These are phyloP conservation scores for Aureobasidium mangrovei DNA, from an alignment of 2,329 filamentous ascomycete species.

Conservation along the genomic window DNA sequence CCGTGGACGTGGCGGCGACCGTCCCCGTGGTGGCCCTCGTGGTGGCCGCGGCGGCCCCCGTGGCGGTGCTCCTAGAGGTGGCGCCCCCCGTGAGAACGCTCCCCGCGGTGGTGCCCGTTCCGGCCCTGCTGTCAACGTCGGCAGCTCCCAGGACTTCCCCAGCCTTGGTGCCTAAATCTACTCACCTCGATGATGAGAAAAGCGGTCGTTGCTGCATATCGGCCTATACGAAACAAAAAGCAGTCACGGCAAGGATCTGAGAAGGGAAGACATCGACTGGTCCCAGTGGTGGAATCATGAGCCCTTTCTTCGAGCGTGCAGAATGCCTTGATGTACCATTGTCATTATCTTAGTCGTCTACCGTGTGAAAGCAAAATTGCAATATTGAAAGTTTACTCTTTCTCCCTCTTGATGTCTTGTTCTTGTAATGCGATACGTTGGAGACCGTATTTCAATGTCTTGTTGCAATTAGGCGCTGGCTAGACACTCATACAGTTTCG, in stretches of 20 bases:
- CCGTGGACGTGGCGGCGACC: slow-evolving; percentile 40
- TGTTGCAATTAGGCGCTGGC: no score
- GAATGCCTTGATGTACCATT: slow-evolving; percentile 7
- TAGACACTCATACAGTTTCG: no score
- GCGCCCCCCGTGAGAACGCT: slow-evolving; percentile 34
- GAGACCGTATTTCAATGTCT: no score
- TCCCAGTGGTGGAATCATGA: not conserved
- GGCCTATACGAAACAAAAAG: slow-evolving; percentile 3
- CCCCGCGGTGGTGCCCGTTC: slow-evolving; percentile 29
- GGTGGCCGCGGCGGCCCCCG: slow-evolving; percentile 45
- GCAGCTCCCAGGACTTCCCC: slow-evolving; percentile 28
- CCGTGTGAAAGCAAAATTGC: slow-evolving; percentile 12
- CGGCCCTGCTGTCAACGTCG: slow-evolving; percentile 22
- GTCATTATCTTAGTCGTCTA: slow-evolving; percentile 10
- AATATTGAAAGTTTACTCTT: slow-evolving; percentile 6
- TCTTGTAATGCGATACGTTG: no score
- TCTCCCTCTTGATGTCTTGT: not conserved
- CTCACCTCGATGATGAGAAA: not conserved
- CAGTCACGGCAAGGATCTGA: slow-evolving; percentile 5
- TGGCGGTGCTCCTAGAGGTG: slow-evolving; percentile 35
- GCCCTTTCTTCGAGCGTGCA: slow-evolving; percentile 3
- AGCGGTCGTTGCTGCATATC: slow-evolving; percentile 7
- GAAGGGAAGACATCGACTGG: not conserved
- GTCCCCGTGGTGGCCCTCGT: slow-evolving; percentile 32
- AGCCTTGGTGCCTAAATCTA: slow-evolving; percentile 23